These are phyloP conservation scores for Cyberlindnera mrakii DNA, from an alignment of 805 yeast genomes.

Conservation along the genomic window DNA sequence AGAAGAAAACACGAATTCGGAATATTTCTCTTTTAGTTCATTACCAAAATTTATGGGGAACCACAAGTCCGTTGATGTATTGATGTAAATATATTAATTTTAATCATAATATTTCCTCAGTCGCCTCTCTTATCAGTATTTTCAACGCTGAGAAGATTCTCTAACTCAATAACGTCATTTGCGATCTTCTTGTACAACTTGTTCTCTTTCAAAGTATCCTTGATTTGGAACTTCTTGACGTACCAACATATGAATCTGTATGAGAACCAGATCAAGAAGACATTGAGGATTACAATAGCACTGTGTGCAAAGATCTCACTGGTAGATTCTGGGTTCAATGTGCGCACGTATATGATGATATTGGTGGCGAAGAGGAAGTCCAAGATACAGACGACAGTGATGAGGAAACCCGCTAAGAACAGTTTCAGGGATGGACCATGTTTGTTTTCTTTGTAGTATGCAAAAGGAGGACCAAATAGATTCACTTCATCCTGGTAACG, in stretches of 20 bases:
- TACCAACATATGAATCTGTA: constrained; percentile 18
- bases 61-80: too few relatives aligned
- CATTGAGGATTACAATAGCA: constrained; percentile 10
- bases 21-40: too few relatives aligned
- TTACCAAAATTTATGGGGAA: too few relatives aligned
- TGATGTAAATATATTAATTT: too few relatives aligned
- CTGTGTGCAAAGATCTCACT: constrained; percentile 16
- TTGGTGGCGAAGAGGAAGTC: constrained; percentile 30
- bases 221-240: constrained; percentile 15
- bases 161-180: constrained; percentile 20
- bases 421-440: constrained; percentile 19
- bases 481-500: constrained; percentile 9
- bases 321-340: constrained; percentile 21
- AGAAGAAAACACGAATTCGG: too few relatives aligned
- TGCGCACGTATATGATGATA: constrained; percentile 29
- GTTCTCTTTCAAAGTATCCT: constrained; percentile 11
- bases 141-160: constrained; percentile 11
- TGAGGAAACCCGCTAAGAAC: constrained; percentile 20
- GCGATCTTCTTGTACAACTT: constrained; percentile 19
- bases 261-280: constrained; percentile 16
- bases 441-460: constrained; percentile 14
- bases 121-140: constrained; percentile 8
- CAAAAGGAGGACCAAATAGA: constrained; percentile 23
- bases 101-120: neutral
- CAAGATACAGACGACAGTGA: constrained; percentile 22